These are phyloP conservation scores for Acanthamoeba healyi DNA, from an alignment of 208 protist genomes.

Conservation along the genomic window DNA sequence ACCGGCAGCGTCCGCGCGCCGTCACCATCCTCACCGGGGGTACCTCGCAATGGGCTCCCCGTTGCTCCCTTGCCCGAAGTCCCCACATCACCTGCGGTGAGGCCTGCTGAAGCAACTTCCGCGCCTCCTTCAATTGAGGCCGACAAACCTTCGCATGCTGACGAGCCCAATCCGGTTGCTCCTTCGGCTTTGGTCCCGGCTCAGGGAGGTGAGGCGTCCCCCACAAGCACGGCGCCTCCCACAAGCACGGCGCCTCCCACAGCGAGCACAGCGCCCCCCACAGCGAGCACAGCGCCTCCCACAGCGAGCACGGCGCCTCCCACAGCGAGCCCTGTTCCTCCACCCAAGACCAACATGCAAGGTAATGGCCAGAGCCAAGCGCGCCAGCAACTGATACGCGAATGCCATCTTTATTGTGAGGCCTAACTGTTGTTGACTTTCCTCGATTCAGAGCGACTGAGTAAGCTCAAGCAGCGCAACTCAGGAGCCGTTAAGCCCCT, in stretches of 20 bases:
- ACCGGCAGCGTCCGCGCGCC: background rate
- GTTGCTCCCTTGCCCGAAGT: too few species aligned
- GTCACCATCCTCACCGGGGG: background rate
- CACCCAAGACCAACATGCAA: background rate
- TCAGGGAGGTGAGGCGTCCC: background rate
- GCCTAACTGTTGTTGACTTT: too few species aligned
- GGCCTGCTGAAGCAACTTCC: too few species aligned
- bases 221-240: too few species aligned
- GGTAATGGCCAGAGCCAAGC: too few species aligned
- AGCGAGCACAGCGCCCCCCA: too few species aligned
- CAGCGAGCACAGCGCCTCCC: too few species aligned
- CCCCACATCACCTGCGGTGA: too few species aligned
- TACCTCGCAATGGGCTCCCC: background rate
- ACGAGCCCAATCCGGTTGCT: background rate
- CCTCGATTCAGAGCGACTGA: background rate
- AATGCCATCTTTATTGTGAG: too few species aligned
- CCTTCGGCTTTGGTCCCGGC: too few species aligned
- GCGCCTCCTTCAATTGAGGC: background rate
- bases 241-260: too few species aligned
- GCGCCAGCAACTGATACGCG: too few species aligned
- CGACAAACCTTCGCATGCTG: background rate
- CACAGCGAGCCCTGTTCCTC: background rate
- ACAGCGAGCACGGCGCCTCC: background rate
- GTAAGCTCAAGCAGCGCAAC: slow-evolving; percentile 7
- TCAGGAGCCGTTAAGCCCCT: background rate